phyloP scores from a whole-genome alignment of 73 alveolate species.

The Blepharisma stoltei region DNA sequence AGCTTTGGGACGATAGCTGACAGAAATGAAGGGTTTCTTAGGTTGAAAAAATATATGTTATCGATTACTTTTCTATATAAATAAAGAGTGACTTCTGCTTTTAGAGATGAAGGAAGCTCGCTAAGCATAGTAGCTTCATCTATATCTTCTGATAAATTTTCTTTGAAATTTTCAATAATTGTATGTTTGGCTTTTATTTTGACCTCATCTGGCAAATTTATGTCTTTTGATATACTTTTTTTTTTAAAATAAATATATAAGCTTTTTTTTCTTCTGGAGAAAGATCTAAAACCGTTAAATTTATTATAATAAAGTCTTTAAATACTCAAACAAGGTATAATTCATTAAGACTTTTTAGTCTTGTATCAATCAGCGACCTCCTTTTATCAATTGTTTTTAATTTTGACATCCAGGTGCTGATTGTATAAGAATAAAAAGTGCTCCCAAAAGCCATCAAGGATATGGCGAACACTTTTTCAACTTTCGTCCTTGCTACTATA shows the following conservation, averaged over 20 bases:
- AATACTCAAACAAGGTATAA: too few species aligned
- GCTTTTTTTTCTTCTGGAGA: too few species aligned
- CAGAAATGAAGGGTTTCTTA: slow-evolving; percentile 45
- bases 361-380: slow-evolving; percentile 19
- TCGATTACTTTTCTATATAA: slow-evolving; percentile 47
- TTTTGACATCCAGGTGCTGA: slow-evolving; percentile 40
- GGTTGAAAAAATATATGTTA: slow-evolving; percentile 47
- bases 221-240: slow-evolving; percentile 39
- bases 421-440: slow-evolving; percentile 42
- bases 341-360: slow-evolving; percentile 38
- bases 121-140: slow-evolving; percentile 41
- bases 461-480: slow-evolving; percentile 39
- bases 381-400: slow-evolving; percentile 23
- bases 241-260: too few species aligned
- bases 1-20: slow-evolving; percentile 45
- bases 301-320: too few species aligned
- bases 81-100: slow-evolving; percentile 47
- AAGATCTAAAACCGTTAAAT: too few species aligned
- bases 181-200: slow-evolving; percentile 32
- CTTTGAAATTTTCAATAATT: slow-evolving; percentile 41
- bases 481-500: slow-evolving; percentile 49
- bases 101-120: slow-evolving; percentile 47
- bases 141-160: slow-evolving; percentile 15
- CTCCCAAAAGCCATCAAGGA: slow-evolving; percentile 49
- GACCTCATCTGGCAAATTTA: slow-evolving; percentile 43